phyloP scores from a whole-genome alignment of 2,329 filamentous ascomycete species.

The Clarireedia homoeocarpa region DNA sequence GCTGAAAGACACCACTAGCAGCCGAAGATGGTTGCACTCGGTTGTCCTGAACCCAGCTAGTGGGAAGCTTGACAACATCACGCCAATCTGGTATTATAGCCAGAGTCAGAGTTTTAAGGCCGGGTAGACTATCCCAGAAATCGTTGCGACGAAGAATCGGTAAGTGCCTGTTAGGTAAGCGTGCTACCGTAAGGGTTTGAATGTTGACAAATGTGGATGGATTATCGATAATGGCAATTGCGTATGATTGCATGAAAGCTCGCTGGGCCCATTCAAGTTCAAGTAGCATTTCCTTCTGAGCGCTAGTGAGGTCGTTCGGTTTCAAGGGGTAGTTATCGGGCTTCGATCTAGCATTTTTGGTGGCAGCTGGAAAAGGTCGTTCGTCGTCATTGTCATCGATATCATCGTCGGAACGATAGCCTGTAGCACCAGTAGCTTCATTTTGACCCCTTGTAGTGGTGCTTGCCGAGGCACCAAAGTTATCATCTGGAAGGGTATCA shows the following conservation, averaged over 20 bases:
- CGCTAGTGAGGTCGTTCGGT: conserved; percentile 47
- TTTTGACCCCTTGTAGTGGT: too few relatives aligned
- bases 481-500: too few relatives aligned
- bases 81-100: conserved; percentile 62
- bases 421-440: background rate
- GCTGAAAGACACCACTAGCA: conserved; percentile 40
- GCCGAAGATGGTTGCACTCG: conserved; percentile 44
- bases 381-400: background rate
- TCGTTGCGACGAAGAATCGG: conserved; percentile 45
- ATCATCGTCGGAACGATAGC: conserved; percentile 8
- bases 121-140: conserved; percentile 54
- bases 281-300: conserved; percentile 61
- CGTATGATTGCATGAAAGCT: conserved; percentile 60
- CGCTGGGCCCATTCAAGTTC: conserved; percentile 63
- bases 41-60: conserved; percentile 41
- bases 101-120: conserved; percentile 46
- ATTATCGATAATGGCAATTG: conserved; percentile 57
- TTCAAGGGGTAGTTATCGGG: conserved; percentile 26
- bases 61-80: conserved; percentile 44
- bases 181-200: conserved; percentile 53
- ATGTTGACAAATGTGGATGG: conserved; percentile 44
- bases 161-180: conserved; percentile 55
- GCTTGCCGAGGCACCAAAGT: too few relatives aligned
- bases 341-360: conserved; percentile 8
- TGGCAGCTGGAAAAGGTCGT: background rate